These are phyloP conservation scores for Tremella fuciformis DNA, from an alignment of 768 basidiomycete genomes.

Conservation along the genomic window DNA sequence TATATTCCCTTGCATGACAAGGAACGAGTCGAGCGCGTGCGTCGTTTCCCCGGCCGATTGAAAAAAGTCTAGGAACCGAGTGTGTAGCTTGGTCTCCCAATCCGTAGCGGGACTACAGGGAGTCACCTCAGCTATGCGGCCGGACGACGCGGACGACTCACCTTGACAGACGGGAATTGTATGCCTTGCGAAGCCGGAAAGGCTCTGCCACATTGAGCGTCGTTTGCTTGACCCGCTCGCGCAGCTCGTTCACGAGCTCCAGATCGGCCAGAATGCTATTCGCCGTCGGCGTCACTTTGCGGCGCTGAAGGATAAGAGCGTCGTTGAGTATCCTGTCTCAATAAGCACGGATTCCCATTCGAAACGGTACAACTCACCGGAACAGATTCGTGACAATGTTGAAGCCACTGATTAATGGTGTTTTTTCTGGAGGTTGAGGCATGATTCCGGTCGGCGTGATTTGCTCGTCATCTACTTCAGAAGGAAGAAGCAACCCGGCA, in stretches of 20 bases:
- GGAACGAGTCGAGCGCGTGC: slow-evolving; percentile 38
- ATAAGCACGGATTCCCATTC: slow-evolving; percentile 10
- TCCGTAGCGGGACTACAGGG: slow-evolving; percentile 27
- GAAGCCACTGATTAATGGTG: slow-evolving; percentile 45
- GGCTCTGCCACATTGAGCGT: slow-evolving; percentile 26
- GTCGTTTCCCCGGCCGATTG: slow-evolving; percentile 22
- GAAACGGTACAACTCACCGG: slow-evolving; percentile 13
- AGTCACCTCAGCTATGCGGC: neutral
- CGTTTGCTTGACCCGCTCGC: slow-evolving; percentile 31
- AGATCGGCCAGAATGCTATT: slow-evolving; percentile 37
- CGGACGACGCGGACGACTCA: slow-evolving; percentile 15
- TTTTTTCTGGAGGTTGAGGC: slow-evolving; percentile 32
- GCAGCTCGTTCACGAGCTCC: slow-evolving; percentile 30
- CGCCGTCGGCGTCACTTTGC: slow-evolving; percentile 30
- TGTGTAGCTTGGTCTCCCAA: slow-evolving; percentile 35
- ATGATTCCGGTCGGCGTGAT: slow-evolving; percentile 39
- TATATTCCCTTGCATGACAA: slow-evolving; percentile 47
- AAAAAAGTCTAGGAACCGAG: slow-evolving; percentile 37
- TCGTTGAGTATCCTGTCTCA: slow-evolving; percentile 33
- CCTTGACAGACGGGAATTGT: slow-evolving; percentile 26
- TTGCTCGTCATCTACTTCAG: slow-evolving; percentile 47
- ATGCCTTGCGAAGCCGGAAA: slow-evolving; percentile 27
- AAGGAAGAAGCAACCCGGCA: slow-evolving; percentile 22
- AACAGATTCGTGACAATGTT: slow-evolving; percentile 41
- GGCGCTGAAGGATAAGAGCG: slow-evolving; percentile 34